These are phyloP conservation scores for Penicilliopsis zonata DNA, from an alignment of 495 filamentous ascomycete genomes.

Conservation along the genomic window DNA sequence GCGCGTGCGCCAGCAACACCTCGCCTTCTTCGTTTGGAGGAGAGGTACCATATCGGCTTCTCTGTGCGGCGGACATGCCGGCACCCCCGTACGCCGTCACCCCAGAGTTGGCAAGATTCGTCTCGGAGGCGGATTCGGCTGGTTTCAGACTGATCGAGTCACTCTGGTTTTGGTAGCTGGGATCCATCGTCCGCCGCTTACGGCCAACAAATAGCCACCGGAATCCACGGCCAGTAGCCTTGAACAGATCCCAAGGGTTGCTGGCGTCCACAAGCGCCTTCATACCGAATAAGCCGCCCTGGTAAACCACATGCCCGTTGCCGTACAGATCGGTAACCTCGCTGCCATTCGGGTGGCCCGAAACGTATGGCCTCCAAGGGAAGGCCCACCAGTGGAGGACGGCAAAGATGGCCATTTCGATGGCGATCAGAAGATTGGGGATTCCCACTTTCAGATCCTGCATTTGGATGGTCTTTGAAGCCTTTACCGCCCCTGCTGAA, in stretches of 20 bases:
- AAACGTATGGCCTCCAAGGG: slow-evolving; percentile 43
- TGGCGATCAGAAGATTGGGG: slow-evolving; percentile 54
- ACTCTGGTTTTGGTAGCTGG: slow-evolving; percentile 21
- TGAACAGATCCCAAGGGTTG: slow-evolving; percentile 68
- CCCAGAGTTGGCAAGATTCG: slow-evolving; percentile 1
- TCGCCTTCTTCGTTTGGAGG: slow-evolving; percentile 29
- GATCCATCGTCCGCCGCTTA: slow-evolving; percentile 30
- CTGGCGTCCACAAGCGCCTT: slow-evolving; percentile 51
- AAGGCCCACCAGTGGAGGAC: slow-evolving; percentile 62
- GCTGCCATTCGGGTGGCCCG: not conserved
- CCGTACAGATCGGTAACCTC: slow-evolving; percentile 30
- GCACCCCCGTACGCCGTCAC: slow-evolving; percentile 25
- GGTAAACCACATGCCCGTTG: slow-evolving; percentile 13
- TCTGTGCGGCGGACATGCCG: slow-evolving; percentile 10
- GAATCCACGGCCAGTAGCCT: slow-evolving; percentile 56
- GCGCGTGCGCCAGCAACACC: slow-evolving; percentile 28
- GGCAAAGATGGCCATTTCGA: slow-evolving; percentile 65
- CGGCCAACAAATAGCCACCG: slow-evolving; percentile 60
- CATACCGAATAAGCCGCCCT: slow-evolving; percentile 44
- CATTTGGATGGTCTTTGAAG: slow-evolving; percentile 43
- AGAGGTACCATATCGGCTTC: slow-evolving; percentile 8
- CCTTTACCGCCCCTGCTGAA: slow-evolving; percentile 37
- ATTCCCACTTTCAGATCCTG: slow-evolving; percentile 63
- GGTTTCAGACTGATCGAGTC: slow-evolving; percentile 22
- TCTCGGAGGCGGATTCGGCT: slow-evolving; percentile 5